phyloP scores from a whole-genome alignment of 164 flowering plant species.

The Litsea cubeba region DNA sequence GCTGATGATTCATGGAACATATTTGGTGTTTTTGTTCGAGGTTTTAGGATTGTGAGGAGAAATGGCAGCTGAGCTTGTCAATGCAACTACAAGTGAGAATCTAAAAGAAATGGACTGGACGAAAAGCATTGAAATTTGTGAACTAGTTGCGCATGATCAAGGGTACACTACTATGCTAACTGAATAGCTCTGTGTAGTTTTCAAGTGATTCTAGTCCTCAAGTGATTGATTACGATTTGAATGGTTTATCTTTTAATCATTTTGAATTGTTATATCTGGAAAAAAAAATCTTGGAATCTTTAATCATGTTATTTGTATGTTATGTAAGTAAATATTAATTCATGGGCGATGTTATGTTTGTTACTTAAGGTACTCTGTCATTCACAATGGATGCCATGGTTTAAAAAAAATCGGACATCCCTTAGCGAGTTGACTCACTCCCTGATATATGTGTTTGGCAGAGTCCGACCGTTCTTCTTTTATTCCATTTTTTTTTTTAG shows the following conservation, averaged over 20 bases:
- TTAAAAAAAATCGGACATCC: too few species aligned
- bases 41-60: background rate
- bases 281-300: too few species aligned
- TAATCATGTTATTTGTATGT: background rate
- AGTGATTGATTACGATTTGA: background rate
- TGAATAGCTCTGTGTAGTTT: background rate
- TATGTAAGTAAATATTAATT: background rate
- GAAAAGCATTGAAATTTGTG: conserved; percentile 84
- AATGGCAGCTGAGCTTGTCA: conserved; percentile 81
- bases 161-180: conserved; percentile 32
- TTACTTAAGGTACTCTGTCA: background rate
- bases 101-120: conserved; percentile 81
- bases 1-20: too few species aligned
- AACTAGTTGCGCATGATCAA: conserved; percentile 66
- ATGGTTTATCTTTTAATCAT: background rate
- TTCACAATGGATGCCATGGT: background rate
- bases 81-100: conserved; percentile 78
- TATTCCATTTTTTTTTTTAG: too few species aligned
- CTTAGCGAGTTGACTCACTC: too few species aligned
- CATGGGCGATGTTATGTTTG: background rate
- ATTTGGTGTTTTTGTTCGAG: background rate
- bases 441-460: too few species aligned
- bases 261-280: background rate
- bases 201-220: too few species aligned
- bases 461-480: too few species aligned